phyloP scores from a whole-genome alignment of 176 grass and related monocot species.

The Echinochloa phyllopogon region DNA sequence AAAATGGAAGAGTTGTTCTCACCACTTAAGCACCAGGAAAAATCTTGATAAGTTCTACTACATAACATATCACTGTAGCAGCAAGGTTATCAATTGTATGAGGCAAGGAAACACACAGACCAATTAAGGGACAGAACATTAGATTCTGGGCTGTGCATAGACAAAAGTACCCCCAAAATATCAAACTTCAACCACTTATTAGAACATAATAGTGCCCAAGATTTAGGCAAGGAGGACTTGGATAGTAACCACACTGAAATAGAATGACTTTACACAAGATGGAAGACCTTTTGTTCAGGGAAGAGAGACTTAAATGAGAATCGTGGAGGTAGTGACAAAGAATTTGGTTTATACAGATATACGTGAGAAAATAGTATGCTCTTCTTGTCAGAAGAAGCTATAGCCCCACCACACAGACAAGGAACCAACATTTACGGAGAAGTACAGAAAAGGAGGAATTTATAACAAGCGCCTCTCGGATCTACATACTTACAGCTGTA shows the following conservation, averaged over 20 bases:
- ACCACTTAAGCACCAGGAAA: background rate
- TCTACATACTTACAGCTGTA: constrained; percentile 8
- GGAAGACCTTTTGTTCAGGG: background rate
- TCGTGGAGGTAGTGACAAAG: background rate
- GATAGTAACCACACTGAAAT: constrained; percentile 15
- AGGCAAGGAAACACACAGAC: background rate
- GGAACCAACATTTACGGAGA: constrained; percentile 22
- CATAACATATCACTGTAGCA: background rate
- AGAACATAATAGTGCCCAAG: background rate
- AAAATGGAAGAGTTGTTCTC: constrained; percentile 12
- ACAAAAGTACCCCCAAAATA: background rate
- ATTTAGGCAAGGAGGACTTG: constrained; percentile 2
- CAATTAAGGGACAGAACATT: background rate
- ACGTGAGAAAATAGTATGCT: background rate
- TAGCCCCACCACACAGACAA: background rate
- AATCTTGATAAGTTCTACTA: constrained; percentile 3
- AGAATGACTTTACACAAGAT: background rate
- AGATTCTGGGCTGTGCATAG: background rate
- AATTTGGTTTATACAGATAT: constrained; percentile 10
- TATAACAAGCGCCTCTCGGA: constrained; percentile 14
- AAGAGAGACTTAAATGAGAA: background rate
- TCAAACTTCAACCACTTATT: background rate
- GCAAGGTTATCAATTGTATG: background rate
- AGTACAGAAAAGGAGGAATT: constrained; percentile 31
- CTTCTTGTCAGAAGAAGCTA: constrained; percentile 19